Conservation (phyloP, 352 stramenopile genomes). For the Phytophthora megakarya region DNA sequence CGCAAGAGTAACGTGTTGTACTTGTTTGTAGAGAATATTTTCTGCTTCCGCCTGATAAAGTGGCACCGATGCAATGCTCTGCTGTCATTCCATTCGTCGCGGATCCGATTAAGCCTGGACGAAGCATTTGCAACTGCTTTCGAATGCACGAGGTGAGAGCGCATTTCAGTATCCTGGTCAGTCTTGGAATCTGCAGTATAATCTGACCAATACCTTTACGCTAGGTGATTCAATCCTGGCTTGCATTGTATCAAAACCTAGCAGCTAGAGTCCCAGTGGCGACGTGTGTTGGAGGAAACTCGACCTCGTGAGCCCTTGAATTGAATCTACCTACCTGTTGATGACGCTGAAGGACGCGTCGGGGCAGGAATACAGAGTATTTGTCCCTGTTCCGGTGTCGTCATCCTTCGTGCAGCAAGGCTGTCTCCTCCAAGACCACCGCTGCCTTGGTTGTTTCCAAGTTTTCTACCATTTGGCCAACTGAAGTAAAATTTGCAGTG, state of each 20-base stretch:
- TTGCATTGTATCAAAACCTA: conserved; percentile 48
- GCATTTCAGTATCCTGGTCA: neutral
- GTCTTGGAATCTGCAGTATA: neutral
- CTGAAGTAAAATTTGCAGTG: conserved; percentile 17
- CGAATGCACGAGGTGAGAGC: conserved; percentile 72
- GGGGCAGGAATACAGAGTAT: conserved; percentile 12
- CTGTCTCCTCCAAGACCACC: conserved; percentile 24
- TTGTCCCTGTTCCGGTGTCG: neutral
- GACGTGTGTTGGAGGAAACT: conserved; percentile 24
- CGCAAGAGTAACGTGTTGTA: conserved; percentile 2
- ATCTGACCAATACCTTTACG: conserved; percentile 8
- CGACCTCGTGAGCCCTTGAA: conserved; percentile 20
- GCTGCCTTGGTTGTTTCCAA: conserved; percentile 20
- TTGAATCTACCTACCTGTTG: neutral
- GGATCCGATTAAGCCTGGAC: conserved; percentile 70
- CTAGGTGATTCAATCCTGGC: conserved; percentile 54
- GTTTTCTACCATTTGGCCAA: neutral
- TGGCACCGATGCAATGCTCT: conserved; percentile 35
- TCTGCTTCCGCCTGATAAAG: conserved; percentile 55
- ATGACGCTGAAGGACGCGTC: neutral
- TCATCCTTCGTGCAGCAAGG: conserved; percentile 26
- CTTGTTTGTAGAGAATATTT: conserved; percentile 67
- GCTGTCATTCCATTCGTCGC: conserved; percentile 69
- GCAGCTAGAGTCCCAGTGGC: conserved; percentile 33
- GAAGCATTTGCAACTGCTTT: conserved; percentile 83